Evolutionary conservation across 2,329 filamentous ascomycete genomes (phyloP).

Genomic region (Pseudodiploospora longispora): DNA sequence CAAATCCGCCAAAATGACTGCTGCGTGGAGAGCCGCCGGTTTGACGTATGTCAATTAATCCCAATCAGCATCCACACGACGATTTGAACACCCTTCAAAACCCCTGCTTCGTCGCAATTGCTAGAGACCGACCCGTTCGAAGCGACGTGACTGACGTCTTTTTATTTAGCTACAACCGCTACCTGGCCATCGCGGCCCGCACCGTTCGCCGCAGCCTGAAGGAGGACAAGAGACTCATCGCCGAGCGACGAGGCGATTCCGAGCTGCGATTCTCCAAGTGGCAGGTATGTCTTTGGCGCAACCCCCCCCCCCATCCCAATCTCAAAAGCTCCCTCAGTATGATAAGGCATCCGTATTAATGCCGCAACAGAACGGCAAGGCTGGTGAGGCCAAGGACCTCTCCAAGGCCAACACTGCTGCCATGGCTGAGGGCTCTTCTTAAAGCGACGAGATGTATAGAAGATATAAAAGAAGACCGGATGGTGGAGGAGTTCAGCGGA

Average conservation of each 20-base stretch:
- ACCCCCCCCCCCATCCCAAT: background rate
- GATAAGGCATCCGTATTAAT: background rate
- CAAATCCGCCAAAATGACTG: slow-evolving; percentile 68
- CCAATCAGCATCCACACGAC: background rate
- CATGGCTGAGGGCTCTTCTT: slow-evolving; percentile 29
- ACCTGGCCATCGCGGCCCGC: slow-evolving; percentile 90
- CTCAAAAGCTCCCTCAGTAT: background rate
- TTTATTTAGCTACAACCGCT: slow-evolving; percentile 88
- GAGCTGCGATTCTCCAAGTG: slow-evolving; percentile 91
- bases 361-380: slow-evolving; percentile 80
- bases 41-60: slow-evolving; percentile 66
- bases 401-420: slow-evolving; percentile 43
- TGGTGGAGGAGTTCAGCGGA: slow-evolving; percentile 1
- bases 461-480: slow-evolving; percentile 2
- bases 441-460: slow-evolving; percentile 10
- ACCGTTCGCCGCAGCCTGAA: slow-evolving; percentile 95
- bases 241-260: slow-evolving; percentile 83
- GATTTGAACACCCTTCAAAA: background rate
- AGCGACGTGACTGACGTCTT: background rate
- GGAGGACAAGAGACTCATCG: slow-evolving; percentile 79
- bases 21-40: slow-evolving; percentile 97
- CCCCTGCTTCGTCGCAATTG: background rate
- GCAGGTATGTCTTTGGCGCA: slow-evolving; percentile 54
- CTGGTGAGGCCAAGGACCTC: slow-evolving; percentile 74
- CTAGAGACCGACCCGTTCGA: background rate